A percentile compares a stretch with the other conserved stretches of the same genome.
phyloP scores from a whole-genome alignment of 306 rosid species.

The Astragalus glycyphyllos region DNA sequence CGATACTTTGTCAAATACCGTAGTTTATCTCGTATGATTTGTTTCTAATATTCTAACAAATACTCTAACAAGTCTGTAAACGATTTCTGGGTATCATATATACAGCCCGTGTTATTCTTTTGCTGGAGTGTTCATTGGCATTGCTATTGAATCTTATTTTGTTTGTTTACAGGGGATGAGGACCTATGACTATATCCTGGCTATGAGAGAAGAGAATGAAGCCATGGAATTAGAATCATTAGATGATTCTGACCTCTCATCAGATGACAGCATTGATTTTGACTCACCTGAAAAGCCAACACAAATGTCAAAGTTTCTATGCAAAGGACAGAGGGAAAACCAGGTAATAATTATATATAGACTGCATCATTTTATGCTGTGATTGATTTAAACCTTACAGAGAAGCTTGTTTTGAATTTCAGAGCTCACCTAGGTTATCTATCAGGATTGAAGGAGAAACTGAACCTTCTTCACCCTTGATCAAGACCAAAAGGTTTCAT shows the following conservation, averaged over 20 bases:
- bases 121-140: too few relatives aligned
- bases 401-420: constrained; percentile 46
- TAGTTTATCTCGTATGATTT: too few relatives aligned
- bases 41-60: too few relatives aligned
- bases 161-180: constrained; percentile 76
- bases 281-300: constrained; percentile 88
- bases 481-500: constrained; percentile 66
- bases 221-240: constrained; percentile 65
- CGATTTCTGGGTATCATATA: too few relatives aligned
- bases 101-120: not conserved
- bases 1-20: too few relatives aligned
- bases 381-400: constrained; percentile 28
- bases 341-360: constrained; percentile 55
- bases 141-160: constrained; percentile 34
- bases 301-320: constrained; percentile 66
- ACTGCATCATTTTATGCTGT: constrained; percentile 23
- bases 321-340: constrained; percentile 55
- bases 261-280: constrained; percentile 77
- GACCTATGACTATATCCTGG: constrained; percentile 93
- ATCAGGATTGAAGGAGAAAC: constrained; percentile 79
- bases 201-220: constrained; percentile 86
- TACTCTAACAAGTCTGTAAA: too few relatives aligned
- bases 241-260: constrained; percentile 79
- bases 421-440: constrained; percentile 72
- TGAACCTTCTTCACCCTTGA: constrained; percentile 51